Conservation (phyloP, 192 early-diverging fungal genomes). For the Coemansia aciculifera region DNA sequence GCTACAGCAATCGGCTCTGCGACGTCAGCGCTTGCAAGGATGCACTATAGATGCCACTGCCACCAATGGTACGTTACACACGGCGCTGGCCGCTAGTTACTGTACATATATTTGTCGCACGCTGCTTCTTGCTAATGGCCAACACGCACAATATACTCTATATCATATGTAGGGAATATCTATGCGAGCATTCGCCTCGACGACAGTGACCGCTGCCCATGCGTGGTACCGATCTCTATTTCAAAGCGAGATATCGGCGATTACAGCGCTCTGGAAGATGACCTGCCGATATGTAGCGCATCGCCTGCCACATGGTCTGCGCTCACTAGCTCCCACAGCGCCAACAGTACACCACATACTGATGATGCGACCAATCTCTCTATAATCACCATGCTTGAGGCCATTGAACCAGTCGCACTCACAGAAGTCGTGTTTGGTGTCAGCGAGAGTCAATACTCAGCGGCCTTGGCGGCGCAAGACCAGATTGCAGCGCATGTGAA, state of each 20-base stretch:
- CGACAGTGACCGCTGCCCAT: neutral
- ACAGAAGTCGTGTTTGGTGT: slow-evolving; percentile 49
- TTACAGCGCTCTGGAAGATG: neutral
- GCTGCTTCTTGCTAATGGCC: neutral
- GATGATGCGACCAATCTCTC: neutral
- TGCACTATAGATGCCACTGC: neutral
- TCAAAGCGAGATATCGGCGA: neutral
- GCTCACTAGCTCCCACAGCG: slow-evolving; percentile 6
- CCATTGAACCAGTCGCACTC: slow-evolving; percentile 28
- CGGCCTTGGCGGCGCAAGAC: slow-evolving; percentile 20
- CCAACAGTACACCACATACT: neutral
- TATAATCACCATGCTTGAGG: slow-evolving; percentile 21
- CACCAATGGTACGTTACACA: neutral
- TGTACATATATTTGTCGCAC: neutral
- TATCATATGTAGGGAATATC: neutral
- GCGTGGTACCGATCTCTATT: slow-evolving; percentile 11
- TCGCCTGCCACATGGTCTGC: slow-evolving; percentile 11
- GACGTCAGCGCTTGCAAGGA: slow-evolving; percentile 12
- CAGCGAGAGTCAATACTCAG: slow-evolving; percentile 24
- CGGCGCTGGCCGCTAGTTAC: neutral
- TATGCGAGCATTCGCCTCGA: slow-evolving; percentile 18
- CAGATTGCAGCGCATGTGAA: slow-evolving; percentile 22
- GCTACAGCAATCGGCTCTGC: slow-evolving; percentile 20
- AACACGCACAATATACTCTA: neutral
- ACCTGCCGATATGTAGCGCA: slow-evolving; percentile 17